Evolutionary conservation across 257 asterid species (phyloP), one percentile per base, ranked within the genome.

Genomic region (Primulina eburnea): DNA sequence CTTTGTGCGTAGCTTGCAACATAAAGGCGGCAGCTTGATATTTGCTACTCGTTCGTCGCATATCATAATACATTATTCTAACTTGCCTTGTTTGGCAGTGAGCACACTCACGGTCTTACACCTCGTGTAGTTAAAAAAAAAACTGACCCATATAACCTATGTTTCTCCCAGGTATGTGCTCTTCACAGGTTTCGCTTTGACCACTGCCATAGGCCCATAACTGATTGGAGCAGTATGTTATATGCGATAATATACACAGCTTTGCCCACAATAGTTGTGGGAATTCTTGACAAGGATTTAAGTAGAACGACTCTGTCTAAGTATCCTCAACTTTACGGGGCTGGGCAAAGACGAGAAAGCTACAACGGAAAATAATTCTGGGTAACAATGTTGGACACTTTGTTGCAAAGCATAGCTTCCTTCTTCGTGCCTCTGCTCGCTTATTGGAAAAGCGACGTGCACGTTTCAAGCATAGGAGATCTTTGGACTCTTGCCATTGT

Each of bases 151-250:
- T 50, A 1, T 20, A 50, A 8, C 8, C 8, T 20, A 16, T 50
- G 20, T 50, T 59, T 77, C 53, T 66, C 63, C 53, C 82, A 94
- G 99, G 99, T 94, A 85, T 37, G 90, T 76, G 57, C 95, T 91
- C 53, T 91, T 83, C 80, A 91, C 97, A 3, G 70, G 81, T 58
- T 94, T 86, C 89, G 82, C 97, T 6, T 79, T 94, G 75, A 94
- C 97, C 21, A 91, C 98, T 18, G 93, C 99, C 14, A 81, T n/a
- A n/a, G n/a, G n/a, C n/a, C n/a, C n/a, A n/a, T 94, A 55, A 91
- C 99, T 0, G 99, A 94, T 71, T 94, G 97, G 99, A 94, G 99
- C 95, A 86, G 93, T 53, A 81, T 94, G 81, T 73, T 94, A 77
- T 94, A 86, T 76, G 89, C 99, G 10, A 82, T 94, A 76, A 78